Conservation (phyloP, 2,329 filamentous ascomycete genomes). For the Neofusicoccum sp. region DNA sequence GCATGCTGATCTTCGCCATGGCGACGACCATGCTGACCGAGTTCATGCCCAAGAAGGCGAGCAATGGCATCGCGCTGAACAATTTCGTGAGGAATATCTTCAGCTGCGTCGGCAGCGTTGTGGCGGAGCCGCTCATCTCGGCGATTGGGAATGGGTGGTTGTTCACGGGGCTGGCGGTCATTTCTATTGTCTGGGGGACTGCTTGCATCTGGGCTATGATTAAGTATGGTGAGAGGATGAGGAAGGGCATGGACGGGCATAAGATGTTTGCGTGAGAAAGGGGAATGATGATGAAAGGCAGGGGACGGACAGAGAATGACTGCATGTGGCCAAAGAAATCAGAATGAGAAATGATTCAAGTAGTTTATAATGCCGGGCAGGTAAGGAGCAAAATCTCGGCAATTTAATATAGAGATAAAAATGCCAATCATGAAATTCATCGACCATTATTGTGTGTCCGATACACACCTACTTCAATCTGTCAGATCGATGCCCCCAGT, state of each 20-base stretch:
- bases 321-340: too few relatives aligned
- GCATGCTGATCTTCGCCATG: slow-evolving; percentile 40
- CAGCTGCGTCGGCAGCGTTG: slow-evolving; percentile 36
- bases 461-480: too few relatives aligned
- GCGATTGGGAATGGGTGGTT: slow-evolving; percentile 42
- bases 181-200: slow-evolving; percentile 48
- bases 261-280: slow-evolving; percentile 8
- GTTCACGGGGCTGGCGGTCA: slow-evolving; percentile 45
- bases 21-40: slow-evolving; percentile 42
- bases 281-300: neutral
- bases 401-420: too few relatives aligned
- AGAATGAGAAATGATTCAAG: neutral
- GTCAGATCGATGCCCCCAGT: neutral
- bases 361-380: neutral
- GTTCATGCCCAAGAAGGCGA: slow-evolving; percentile 38
- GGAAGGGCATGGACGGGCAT: slow-evolving; percentile 30
- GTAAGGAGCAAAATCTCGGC: too few relatives aligned
- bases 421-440: too few relatives aligned
- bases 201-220: slow-evolving; percentile 60
- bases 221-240: slow-evolving; percentile 61
- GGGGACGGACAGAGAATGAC: neutral
- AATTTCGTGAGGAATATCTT: slow-evolving; percentile 41
- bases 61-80: slow-evolving; percentile 39
- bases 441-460: too few relatives aligned
- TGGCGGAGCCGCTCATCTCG: slow-evolving; percentile 34